Conservation (phyloP, 2,329 filamentous ascomycete species). For the Sporothrix curviconia region DNA sequence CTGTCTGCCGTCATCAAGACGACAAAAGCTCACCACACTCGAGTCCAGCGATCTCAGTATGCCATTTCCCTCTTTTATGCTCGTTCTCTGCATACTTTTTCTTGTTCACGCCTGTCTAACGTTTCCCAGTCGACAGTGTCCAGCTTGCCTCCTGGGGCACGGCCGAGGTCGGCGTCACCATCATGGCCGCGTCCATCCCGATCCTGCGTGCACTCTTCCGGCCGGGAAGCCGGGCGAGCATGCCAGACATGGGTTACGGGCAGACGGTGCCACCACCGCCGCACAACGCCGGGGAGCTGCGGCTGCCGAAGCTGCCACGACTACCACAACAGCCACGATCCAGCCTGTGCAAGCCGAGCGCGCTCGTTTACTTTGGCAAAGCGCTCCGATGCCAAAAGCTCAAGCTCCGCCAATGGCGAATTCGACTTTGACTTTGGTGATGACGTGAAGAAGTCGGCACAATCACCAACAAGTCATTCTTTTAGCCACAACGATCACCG, state of each 20-base stretch:
- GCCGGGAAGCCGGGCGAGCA: neutral
- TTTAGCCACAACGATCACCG: neutral
- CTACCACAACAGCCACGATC: neutral
- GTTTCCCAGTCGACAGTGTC: constrained; percentile 18
- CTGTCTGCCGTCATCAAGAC: constrained; percentile 10
- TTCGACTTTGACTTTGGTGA: neutral
- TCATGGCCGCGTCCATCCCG: no score
- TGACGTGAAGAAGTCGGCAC: neutral
- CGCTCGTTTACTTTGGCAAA: no score
- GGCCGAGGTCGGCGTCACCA: constrained; percentile 30
- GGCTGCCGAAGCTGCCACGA: neutral
- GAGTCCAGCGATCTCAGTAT: constrained; percentile 12
- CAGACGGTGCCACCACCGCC: neutral
- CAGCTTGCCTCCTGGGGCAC: constrained; percentile 25
- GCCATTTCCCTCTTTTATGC: neutral
- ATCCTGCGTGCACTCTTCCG: constrained; percentile 26
- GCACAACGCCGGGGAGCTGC: neutral
- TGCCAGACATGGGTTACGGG: neutral
- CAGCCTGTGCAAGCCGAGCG: no score
- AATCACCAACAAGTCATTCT: neutral
- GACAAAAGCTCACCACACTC: constrained; percentile 8
- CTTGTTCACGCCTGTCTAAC: neutral
- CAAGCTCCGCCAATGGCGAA: neutral
- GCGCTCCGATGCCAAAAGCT: neutral
- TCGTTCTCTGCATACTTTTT: no score